Conservation (phyloP, 805 yeast species). For the Schizosaccharomyces octosporus region DNA sequence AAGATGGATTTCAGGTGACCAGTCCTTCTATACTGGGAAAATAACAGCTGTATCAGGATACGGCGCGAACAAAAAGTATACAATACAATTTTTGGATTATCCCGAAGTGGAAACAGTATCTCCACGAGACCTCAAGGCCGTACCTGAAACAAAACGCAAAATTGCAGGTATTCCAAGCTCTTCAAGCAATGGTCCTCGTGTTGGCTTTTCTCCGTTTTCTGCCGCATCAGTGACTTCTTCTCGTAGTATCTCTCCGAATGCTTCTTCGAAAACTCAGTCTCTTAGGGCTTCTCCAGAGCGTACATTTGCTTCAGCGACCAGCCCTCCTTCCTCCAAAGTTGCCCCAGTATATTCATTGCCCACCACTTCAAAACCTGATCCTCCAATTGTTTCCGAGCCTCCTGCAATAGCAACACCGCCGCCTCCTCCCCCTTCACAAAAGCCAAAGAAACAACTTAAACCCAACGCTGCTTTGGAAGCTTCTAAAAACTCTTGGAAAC, state of each 20-base stretch:
- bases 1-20: conserved; percentile 11
- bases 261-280: too few relatives aligned
- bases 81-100: conserved; percentile 10
- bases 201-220: too few relatives aligned
- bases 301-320: not conserved
- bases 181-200: not conserved
- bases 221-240: too few relatives aligned
- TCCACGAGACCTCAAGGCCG: not conserved
- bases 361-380: not conserved
- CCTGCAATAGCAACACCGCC: not conserved
- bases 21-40: conserved; percentile 11
- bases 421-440: not conserved
- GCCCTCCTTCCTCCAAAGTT: not conserved
- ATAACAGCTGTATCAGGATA: conserved; percentile 12
- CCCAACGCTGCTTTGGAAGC: not conserved
- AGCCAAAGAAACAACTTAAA: not conserved
- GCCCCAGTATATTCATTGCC: not conserved
- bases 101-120: conserved; percentile 10
- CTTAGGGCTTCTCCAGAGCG: too few relatives aligned
- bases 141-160: not conserved
- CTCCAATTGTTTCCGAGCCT: not conserved
- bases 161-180: not conserved
- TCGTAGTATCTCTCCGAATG: too few relatives aligned
- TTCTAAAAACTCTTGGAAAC: conserved; percentile 1
- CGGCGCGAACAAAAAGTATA: conserved; percentile 8